A percentile compares a stretch with the other conserved stretches of the same genome.
Conservation (phyloP, 768 basidiomycete species). For the Podaxis sp. region DNA sequence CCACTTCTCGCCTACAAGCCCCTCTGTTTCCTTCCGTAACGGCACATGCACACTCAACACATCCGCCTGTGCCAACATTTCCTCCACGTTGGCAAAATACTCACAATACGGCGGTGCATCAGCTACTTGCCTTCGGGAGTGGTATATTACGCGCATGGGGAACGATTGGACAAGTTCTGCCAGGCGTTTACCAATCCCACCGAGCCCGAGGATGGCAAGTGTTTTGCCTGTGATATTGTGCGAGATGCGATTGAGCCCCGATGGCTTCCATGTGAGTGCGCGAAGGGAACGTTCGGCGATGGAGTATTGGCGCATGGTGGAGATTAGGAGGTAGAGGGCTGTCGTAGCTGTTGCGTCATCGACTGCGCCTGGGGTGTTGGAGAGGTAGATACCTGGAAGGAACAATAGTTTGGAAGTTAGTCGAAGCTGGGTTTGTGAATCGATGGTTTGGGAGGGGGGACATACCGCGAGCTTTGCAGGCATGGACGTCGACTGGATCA, state of each 20-base stretch:
- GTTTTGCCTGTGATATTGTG: conserved; percentile 70
- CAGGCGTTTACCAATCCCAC: conserved; percentile 72
- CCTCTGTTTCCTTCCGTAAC: conserved; percentile 68
- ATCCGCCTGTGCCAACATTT: conserved; percentile 71
- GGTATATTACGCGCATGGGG: conserved; percentile 88
- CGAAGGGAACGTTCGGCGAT: conserved; percentile 59
- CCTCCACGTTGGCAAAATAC: conserved; percentile 64
- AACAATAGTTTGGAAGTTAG: background rate
- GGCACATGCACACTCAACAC: conserved; percentile 88
- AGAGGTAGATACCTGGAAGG: conserved; percentile 69
- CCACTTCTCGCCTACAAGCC: conserved; percentile 70
- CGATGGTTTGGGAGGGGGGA: background rate
- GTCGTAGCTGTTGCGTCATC: conserved; percentile 92
- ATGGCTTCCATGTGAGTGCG: conserved; percentile 58
- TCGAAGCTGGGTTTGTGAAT: background rate
- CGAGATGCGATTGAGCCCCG: conserved; percentile 41
- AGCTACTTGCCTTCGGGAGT: conserved; percentile 56
- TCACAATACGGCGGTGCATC: conserved; percentile 71
- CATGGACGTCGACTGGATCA: conserved; percentile 79
- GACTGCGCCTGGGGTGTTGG: conserved; percentile 89
- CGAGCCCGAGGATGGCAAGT: conserved; percentile 71
- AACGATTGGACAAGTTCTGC: conserved; percentile 75
- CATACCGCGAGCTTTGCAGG: conserved; percentile 68
- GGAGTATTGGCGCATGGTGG: conserved; percentile 72
- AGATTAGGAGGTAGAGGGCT: conserved; percentile 79